Percentiles rank a stretch among this genome's conserved stretches.
These are phyloP conservation scores for Pulicaria dysenterica DNA, from an alignment of 129 eudicot genomes.

Conservation along the genomic window DNA sequence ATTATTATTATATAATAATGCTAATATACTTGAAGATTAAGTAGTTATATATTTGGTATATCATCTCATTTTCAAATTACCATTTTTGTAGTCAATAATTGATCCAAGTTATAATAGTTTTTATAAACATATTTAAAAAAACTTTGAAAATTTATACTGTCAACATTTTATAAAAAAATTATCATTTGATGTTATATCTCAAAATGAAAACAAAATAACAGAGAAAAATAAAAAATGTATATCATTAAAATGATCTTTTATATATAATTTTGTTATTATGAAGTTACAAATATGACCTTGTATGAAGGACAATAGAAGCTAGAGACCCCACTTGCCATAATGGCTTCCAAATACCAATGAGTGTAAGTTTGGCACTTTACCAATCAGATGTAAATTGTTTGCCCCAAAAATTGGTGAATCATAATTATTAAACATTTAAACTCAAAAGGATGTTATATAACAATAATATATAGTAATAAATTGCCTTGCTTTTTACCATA, in stretches of 20 bases:
- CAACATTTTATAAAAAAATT: too few species aligned
- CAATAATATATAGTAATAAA: neutral
- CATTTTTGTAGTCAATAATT: too few species aligned
- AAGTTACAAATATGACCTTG: constrained; percentile 19
- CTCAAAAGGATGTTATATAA: neutral
- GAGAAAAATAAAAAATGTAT: constrained; percentile 7
- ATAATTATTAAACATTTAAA: neutral
- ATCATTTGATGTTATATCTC: neutral
- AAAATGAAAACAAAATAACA: neutral
- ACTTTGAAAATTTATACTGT: too few species aligned
- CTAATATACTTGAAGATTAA: too few species aligned
- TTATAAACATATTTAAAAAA: too few species aligned
- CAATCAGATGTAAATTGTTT: constrained; percentile 11
- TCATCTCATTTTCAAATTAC: too few species aligned
- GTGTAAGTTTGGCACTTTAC: constrained; percentile 24
- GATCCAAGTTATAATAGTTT: too few species aligned
- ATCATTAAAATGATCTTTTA: neutral
- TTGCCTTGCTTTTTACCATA: neutral
- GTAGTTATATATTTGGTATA: too few species aligned
- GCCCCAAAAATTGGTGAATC: neutral
- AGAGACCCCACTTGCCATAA: constrained; percentile 23
- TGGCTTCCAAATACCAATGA: constrained; percentile 7
- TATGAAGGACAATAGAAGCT: constrained; percentile 7
- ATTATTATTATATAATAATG: neutral
- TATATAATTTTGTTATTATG: too few species aligned